Evolutionary conservation across 768 basidiomycete species (phyloP).

Genomic region (Phanerodontia chrysosporium): DNA sequence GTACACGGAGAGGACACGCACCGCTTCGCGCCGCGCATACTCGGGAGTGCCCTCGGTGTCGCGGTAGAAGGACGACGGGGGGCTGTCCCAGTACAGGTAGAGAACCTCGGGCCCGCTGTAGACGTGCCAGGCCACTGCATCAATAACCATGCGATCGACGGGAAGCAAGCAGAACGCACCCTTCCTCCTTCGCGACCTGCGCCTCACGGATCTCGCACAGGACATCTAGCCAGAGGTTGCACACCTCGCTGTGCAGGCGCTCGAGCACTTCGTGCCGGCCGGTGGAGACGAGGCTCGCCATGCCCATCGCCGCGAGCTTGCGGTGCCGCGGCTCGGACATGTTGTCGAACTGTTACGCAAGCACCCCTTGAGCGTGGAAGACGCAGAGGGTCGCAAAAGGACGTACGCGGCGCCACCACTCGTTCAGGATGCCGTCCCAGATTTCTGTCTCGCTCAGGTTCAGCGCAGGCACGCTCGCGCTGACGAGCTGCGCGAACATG

Average conservation of each 20-base stretch:
- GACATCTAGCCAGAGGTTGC: constrained; percentile 86
- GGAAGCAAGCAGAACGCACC: background rate
- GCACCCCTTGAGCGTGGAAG: background rate
- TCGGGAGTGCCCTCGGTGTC: constrained; percentile 71
- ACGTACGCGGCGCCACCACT: constrained; percentile 78
- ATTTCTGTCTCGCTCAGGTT: constrained; percentile 48
- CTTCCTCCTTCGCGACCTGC: constrained; percentile 26
- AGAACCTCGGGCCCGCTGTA: constrained; percentile 31
- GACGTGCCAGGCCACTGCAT: background rate
- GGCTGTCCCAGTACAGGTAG: constrained; percentile 67
- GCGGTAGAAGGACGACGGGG: constrained; percentile 55
- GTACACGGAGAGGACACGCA: constrained; percentile 30
- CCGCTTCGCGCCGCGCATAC: constrained; percentile 68
- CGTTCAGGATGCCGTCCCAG: constrained; percentile 66
- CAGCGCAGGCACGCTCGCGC: constrained; percentile 48
- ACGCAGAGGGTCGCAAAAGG: background rate
- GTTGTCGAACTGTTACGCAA: constrained; percentile 70
- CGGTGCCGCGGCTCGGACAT: constrained; percentile 84
- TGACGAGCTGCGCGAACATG: constrained; percentile 69
- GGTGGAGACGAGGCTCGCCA: constrained; percentile 72
- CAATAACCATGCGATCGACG: background rate
- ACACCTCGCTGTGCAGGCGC: constrained; percentile 69
- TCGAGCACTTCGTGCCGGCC: constrained; percentile 69
- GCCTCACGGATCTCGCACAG: constrained; percentile 84
- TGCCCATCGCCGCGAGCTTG: constrained; percentile 80